Conservation (phyloP, 257 asterid species). For the Dorcoceras hygrometricum region DNA sequence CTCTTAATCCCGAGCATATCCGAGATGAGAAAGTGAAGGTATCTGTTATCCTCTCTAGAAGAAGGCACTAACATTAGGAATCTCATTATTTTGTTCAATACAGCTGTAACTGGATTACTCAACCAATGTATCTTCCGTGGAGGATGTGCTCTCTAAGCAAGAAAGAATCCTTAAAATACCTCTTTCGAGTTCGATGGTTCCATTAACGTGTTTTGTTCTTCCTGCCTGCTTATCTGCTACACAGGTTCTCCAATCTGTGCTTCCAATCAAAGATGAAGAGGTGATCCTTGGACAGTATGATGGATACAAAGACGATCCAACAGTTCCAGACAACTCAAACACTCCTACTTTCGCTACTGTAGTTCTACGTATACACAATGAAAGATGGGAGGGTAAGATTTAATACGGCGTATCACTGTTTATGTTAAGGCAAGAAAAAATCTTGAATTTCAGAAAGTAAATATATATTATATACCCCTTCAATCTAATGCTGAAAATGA, state of each 20-base stretch:
- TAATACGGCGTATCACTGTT: no score
- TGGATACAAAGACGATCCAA: slow-evolving; percentile 72
- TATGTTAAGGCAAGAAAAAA: no score
- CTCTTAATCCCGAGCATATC: slow-evolving; percentile 74
- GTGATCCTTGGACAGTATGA: slow-evolving; percentile 96
- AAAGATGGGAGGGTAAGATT: slow-evolving; percentile 90
- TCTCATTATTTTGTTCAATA: no score
- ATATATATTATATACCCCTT: no score
- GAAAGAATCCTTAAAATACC: slow-evolving; percentile 1
- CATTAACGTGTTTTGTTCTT: no score
- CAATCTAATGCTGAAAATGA: no score
- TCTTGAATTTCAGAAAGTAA: no score
- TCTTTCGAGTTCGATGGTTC: no score
- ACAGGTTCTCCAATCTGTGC: slow-evolving; percentile 92
- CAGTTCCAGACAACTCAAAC: slow-evolving; percentile 68
- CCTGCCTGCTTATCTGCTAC: slow-evolving; percentile 17
- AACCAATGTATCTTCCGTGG: no score
- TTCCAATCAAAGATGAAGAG: slow-evolving; percentile 82
- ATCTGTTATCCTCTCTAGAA: not conserved
- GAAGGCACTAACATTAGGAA: no score
- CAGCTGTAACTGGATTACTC: no score
- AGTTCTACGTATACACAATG: slow-evolving; percentile 70
- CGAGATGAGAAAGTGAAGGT: slow-evolving; percentile 98
- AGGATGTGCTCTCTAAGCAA: no score
- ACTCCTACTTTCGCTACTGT: slow-evolving; percentile 88